Percentiles rank a stretch among this genome's conserved stretches.
phyloP scores from a whole-genome alignment of 495 filamentous ascomycete species.

The Xylaria telfairii region DNA sequence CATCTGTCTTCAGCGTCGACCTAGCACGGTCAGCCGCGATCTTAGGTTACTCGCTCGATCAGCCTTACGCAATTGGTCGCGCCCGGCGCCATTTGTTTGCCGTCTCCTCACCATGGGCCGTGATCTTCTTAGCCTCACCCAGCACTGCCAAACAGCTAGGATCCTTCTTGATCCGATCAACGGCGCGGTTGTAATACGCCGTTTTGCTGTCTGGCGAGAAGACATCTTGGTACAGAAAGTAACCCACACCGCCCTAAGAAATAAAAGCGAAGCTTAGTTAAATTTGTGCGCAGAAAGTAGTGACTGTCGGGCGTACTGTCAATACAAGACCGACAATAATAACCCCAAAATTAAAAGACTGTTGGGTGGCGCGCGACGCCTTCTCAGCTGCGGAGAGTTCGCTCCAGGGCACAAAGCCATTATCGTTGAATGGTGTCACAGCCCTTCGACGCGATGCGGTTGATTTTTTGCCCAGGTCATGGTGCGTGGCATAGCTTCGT shows the following conservation, averaged over 20 bases:
- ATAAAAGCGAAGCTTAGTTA: slow-evolving; percentile 27
- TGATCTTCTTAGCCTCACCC: slow-evolving; percentile 75
- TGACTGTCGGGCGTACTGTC: slow-evolving; percentile 61
- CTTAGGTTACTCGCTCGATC: background rate
- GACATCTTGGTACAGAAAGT: slow-evolving; percentile 84
- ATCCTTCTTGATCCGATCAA: slow-evolving; percentile 78
- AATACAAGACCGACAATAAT: slow-evolving; percentile 75
- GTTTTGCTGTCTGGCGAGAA: slow-evolving; percentile 85
- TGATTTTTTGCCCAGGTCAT: slow-evolving; percentile 28
- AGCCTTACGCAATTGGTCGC: slow-evolving; percentile 79
- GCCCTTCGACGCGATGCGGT: slow-evolving; percentile 56
- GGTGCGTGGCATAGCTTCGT: slow-evolving; percentile 43
- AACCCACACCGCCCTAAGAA: slow-evolving; percentile 72
- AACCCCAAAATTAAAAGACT: slow-evolving; percentile 83
- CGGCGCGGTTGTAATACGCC: slow-evolving; percentile 86
- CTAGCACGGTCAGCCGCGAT: slow-evolving; percentile 47
- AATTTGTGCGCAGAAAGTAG: background rate
- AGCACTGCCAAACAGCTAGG: slow-evolving; percentile 73
- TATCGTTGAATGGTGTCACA: slow-evolving; percentile 82
- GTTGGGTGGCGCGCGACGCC: slow-evolving; percentile 83
- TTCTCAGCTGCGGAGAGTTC: slow-evolving; percentile 79
- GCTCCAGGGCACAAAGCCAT: slow-evolving; percentile 79
- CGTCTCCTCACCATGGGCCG: slow-evolving; percentile 84
- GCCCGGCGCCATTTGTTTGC: slow-evolving; percentile 83
- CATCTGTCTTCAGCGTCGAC: slow-evolving; percentile 70